phyloP scores from a whole-genome alignment of 2,329 filamentous ascomycete genomes.

The Cordyceps tenuipes region DNA sequence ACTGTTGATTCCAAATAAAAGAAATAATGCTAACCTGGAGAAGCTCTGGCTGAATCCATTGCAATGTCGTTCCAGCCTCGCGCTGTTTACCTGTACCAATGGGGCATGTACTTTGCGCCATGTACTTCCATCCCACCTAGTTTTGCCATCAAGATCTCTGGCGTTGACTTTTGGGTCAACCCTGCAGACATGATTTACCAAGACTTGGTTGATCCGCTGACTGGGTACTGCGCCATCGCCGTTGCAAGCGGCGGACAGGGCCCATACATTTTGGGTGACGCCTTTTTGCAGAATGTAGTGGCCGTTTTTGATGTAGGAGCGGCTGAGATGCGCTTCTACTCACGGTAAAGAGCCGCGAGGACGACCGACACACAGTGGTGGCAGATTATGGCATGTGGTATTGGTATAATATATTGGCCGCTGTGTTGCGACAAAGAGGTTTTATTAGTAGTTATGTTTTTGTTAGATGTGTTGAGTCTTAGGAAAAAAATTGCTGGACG shows the following conservation, averaged over 20 bases:
- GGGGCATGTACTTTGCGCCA: constrained; percentile 39
- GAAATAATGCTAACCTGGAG: neutral
- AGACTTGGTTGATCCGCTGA: constrained; percentile 34
- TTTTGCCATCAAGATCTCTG: constrained; percentile 37
- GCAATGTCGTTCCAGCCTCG: constrained; percentile 38
- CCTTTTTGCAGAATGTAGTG: constrained; percentile 43
- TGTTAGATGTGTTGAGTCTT: constrained; percentile 11
- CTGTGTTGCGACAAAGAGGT: constrained; percentile 8
- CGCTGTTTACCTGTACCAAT: constrained; percentile 38
- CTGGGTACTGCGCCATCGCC: constrained; percentile 39
- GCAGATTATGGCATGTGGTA: constrained; percentile 2
- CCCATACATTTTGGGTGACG: constrained; percentile 41
- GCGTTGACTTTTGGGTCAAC: constrained; percentile 38
- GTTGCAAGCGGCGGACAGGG: constrained; percentile 36
- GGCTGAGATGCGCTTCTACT: constrained; percentile 38
- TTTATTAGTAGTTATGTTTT: constrained; percentile 11
- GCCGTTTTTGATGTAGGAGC: constrained; percentile 40
- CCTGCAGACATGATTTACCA: constrained; percentile 39
- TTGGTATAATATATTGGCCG: constrained; percentile 11
- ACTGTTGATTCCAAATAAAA: neutral
- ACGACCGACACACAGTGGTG: neutral
- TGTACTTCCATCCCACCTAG: constrained; percentile 39
- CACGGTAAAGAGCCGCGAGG: constrained; percentile 1
- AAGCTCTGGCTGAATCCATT: constrained; percentile 40
- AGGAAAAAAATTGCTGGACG: constrained; percentile 1